phyloP scores from a whole-genome alignment of 305 asterid genomes.

The Fraxinus sp. region DNA sequence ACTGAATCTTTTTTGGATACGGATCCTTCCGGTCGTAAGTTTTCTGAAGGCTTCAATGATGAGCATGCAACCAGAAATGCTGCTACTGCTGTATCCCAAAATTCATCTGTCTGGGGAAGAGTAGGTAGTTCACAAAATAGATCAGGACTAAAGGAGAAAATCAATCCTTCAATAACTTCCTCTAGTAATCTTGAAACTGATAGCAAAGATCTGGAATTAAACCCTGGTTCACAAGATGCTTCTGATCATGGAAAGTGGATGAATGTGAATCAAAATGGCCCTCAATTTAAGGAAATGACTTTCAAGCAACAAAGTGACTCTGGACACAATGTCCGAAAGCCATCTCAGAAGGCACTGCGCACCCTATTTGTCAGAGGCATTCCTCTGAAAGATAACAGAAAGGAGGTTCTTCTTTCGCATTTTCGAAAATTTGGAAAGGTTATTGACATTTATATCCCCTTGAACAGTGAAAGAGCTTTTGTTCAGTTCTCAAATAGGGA shows the following conservation, averaged over 20 bases:
- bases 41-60: slow-evolving; percentile 51
- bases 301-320: slow-evolving; percentile 48
- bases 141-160: slow-evolving; percentile 43
- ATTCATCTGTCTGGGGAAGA: slow-evolving; percentile 76
- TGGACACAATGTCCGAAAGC: slow-evolving; percentile 50
- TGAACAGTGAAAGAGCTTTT: slow-evolving; percentile 73
- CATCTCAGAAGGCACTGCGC: slow-evolving; percentile 73
- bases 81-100: slow-evolving; percentile 51
- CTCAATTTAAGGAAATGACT: slow-evolving; percentile 44
- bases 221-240: slow-evolving; percentile 34
- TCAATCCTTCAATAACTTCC: slow-evolving; percentile 39
- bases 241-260: slow-evolving; percentile 41
- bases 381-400: slow-evolving; percentile 82
- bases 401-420: slow-evolving; percentile 85
- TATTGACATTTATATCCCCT: slow-evolving; percentile 74
- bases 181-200: slow-evolving; percentile 45
- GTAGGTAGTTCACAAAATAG: slow-evolving; percentile 50
- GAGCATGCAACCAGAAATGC: slow-evolving; percentile 44
- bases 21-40: slow-evolving; percentile 45
- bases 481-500: slow-evolving; percentile 86
- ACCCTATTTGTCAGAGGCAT: slow-evolving; percentile 76
- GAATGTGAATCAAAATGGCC: slow-evolving; percentile 44
- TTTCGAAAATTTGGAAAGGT: slow-evolving; percentile 91
- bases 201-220: slow-evolving; percentile 38
- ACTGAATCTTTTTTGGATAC: slow-evolving; percentile 40